Evolutionary conservation across 768 basidiomycete species (phyloP), one percentile per base, ranked within the genome.

Genomic region (Lactarius hengduanensis): DNA sequence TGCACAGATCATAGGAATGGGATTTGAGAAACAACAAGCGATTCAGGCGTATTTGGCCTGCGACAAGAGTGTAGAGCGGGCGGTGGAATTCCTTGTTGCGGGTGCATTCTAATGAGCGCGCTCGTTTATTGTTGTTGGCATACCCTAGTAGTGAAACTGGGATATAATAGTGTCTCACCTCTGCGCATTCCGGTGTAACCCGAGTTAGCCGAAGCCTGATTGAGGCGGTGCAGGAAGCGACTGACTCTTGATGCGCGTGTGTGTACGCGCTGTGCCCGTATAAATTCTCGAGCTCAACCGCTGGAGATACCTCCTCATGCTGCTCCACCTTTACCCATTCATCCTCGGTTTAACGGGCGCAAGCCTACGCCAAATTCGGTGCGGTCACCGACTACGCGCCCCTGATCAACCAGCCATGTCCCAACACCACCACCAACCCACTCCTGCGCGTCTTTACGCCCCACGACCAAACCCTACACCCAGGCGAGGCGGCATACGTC

Each of bases 301-400:
- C 50, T 26, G 4, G 22, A 20, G 9, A 18, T 8, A 38, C 36
- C 18, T n/a, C 30, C 63, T 4, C 36, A 60, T 60, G 53, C 26
- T 60, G 8, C 40, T 22, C 28, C 34, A 1, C 1, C 53, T 54
- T 40, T 55, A 6, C 18, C 58, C 59, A 9, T 45, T 53, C 26
- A 4, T 16, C 7, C 62, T 67, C 11, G 58, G 18, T 41, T n/a
- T 63, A 7, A 26, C 36, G 0, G 41, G 41, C 53, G 20, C 50
- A 8, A 53, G n/a, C 36, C 18, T 15, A 18, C n/a, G 66, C 62
- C 26, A 32, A 30, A 8, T 22, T 18, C 16, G 43, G 43, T 5
- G 38, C 76, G 2, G 75, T 82, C 26, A 72, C 78, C 0, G 81
- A 82, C 73, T 89, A 88, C 63, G 86, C 85, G 0, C 87, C 86